Evolutionary conservation across 495 filamentous ascomycete species (phyloP).

Genomic region (Chaetomium tenue): DNA sequence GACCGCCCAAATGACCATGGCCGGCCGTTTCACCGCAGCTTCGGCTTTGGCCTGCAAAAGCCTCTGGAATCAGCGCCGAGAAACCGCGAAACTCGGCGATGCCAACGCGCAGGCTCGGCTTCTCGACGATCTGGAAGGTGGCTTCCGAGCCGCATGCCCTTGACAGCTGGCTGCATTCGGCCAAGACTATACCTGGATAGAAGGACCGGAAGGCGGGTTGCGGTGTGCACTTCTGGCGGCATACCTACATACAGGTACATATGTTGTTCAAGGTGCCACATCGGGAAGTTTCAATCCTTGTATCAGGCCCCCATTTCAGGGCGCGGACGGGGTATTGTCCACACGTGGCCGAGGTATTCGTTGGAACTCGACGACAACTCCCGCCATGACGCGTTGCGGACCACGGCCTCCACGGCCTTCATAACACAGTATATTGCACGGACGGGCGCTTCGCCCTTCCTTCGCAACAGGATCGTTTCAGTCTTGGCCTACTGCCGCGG

Average conservation of each 20-base stretch:
- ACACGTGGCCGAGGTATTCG: constrained; percentile 21
- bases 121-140: background rate
- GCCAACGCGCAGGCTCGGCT: background rate
- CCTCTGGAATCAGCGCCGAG: background rate
- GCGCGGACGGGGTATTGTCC: background rate
- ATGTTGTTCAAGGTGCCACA: background rate
- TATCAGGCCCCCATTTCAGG: constrained; percentile 2
- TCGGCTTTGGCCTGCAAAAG: constrained; percentile 11
- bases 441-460: background rate
- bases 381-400: background rate
- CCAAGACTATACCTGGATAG: background rate
- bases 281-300: background rate
- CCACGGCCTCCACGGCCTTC: background rate
- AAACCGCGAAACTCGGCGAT: background rate
- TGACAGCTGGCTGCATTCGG: background rate
- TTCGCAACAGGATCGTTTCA: background rate
- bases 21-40: constrained; percentile 24
- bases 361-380: constrained; percentile 10
- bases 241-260: background rate
- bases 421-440: constrained; percentile 1
- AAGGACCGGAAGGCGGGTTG: constrained; percentile 4
- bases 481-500: constrained; percentile 10
- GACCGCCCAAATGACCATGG: constrained; percentile 18
- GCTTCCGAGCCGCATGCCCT: background rate
- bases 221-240: constrained; percentile 2